Base-by-base conservation (phyloP, 192 early-diverging fungal species). In the Coemansia sp. region DNA sequence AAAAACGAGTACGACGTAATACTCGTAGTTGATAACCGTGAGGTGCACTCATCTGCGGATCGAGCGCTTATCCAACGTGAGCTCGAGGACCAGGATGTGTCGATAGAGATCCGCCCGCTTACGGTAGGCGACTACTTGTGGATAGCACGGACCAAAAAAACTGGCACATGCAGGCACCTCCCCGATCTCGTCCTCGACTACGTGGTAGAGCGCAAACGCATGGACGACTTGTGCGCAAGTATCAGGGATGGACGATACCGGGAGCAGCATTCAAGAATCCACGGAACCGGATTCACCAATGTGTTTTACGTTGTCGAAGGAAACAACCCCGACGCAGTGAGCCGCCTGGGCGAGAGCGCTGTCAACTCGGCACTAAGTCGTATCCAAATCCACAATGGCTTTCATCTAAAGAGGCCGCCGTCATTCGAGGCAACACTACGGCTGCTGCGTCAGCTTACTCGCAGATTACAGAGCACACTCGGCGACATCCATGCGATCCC, bases 211-310 rank as follows among this genome's bases (percentile, higher is more conserved):
- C 86, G 97, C 30, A 99, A 99, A 68, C 87, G 92, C n/a, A 87
- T 93, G 83, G 95, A 97, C 60, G 97, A 99, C 74, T 78, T 99
- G 59, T 86, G 93, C 7, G 72, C 86, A 0, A 96, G 94, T 78
- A 97, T 99, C 59, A 92, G 93, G 39, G 97, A 99, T 71, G 93
- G 94, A 1, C 84, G 97, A 18, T 97, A 91, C 75, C 87, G 81
- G 11, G 97, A 99, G 66, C 97, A 99, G 78, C 97, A 98, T 87
- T 85, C 89, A 41, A 91, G 95, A 6, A 78, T 98, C 10, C 75
- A 75, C 41, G 79, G 76, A 38, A 88, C 92, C 21, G 92, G 92
- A 5, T 72, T 92, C 30, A 76, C 75, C 15, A 85, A 96, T 62
- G 83, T 94, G 12, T 88, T 95, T 38, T 99, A 99, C 65, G 74